Percentiles rank a stretch among this genome's conserved stretches.
Conservation (phyloP, 768 basidiomycete species). For the Clathrus columnatus region DNA sequence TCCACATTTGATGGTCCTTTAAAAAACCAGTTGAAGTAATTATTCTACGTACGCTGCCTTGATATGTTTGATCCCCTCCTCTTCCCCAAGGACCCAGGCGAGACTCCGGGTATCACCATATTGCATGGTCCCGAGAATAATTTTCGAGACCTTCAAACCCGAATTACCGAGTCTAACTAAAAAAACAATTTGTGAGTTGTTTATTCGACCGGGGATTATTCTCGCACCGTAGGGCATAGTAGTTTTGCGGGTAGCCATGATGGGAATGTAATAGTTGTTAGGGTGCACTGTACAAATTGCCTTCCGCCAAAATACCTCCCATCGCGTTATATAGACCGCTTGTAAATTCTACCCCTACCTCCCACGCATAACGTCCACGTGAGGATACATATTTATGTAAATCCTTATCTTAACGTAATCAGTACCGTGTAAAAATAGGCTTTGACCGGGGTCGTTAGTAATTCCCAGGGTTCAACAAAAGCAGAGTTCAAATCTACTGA, state of each 20-base stretch:
- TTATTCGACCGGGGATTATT: background rate
- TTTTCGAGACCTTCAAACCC: slow-evolving; percentile 54
- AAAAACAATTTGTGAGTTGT: background rate
- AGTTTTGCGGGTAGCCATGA: slow-evolving; percentile 6
- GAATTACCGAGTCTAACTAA: slow-evolving; percentile 45
- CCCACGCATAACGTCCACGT: too few species aligned
- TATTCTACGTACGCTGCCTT: slow-evolving; percentile 32
- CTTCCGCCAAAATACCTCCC: too few species aligned
- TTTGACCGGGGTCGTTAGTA: too few species aligned
- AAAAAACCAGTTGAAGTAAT: slow-evolving; percentile 9
- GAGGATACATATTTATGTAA: too few species aligned
- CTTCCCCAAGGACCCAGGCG: slow-evolving; percentile 41
- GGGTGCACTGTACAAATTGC: too few species aligned
- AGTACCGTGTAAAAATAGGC: too few species aligned
- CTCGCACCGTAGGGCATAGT: slow-evolving; percentile 26
- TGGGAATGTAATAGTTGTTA: too few species aligned
- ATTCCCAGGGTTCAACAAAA: too few species aligned
- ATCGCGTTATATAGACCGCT: too few species aligned
- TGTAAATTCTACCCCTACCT: too few species aligned
- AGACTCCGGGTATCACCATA: slow-evolving; percentile 49
- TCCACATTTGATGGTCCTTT: background rate
- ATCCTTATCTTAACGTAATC: too few species aligned
- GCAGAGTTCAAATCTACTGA: too few species aligned
- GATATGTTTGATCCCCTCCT: slow-evolving; percentile 36
- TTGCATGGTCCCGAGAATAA: slow-evolving; percentile 59